Base-by-base conservation (phyloP, 495 filamentous ascomycete genomes). In the Astrothelium macrocarpum region DNA sequence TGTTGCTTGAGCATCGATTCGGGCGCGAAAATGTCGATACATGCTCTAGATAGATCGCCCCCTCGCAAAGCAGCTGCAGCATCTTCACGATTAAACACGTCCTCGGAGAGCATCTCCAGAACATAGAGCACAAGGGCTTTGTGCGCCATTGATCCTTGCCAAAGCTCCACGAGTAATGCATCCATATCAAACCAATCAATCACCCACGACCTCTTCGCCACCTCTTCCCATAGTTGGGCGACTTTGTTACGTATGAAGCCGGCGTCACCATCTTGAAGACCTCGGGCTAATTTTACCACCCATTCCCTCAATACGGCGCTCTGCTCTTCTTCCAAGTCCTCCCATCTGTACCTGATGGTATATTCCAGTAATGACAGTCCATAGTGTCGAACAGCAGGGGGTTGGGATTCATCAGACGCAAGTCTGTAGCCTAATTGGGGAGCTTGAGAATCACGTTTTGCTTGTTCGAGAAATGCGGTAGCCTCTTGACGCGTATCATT, bases 141-240 rank as follows among this genome's bases (percentile, higher is more conserved):
- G 73, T 90, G 88, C 18, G 86, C 82, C 25, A 85, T 74, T 5
- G 68, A 69, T 14, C 62, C 64, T 39, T 67, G 59, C 95, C 95
- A 98, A 28, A 97, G 80, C 63, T 82, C 83, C 46, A 91, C 84
- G 46, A 99, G 81, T 67, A 87, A 76, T 49, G 83, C 79, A 71
- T 99, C 94, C 94, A 99, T 97, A 72, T 95, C 85, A 76, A 87
- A 82, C 94, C 94, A 99, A 56, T 93, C 89, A 32, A 82, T 78
- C 11, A 80, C 90, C 95, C 95, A 99, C 69, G 84, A 89, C 70
- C 92, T 82, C 78, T 99, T 97, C 29, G 91, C 91, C 60, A 96
- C 76, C 72, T 97, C 94, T 7, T 90, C 88, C 95, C 94, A 97
- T 64, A 97, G 76, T 75, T 93, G 88, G n/a, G 91, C 90, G 34